Evolutionary conservation across 2,329 filamentous ascomycete species (phyloP).

Genomic region (Orbilia blumenaviensis): DNA sequence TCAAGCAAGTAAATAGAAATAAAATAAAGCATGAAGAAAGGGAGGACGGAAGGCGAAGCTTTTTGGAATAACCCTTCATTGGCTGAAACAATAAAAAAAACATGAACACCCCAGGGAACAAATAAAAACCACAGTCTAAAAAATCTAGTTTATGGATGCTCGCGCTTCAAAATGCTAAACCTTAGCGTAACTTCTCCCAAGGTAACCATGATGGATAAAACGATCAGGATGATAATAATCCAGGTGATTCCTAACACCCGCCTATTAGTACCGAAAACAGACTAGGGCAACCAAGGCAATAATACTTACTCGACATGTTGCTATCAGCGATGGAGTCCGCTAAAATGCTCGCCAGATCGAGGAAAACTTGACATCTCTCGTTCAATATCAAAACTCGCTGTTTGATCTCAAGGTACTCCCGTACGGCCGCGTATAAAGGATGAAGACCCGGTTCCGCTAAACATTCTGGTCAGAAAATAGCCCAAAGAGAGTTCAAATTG

Average conservation of each 20-base stretch:
- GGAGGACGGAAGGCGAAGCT: background rate
- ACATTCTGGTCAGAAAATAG: background rate
- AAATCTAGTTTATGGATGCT: conserved; percentile 60
- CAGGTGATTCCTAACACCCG: conserved; percentile 76
- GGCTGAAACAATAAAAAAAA: conserved; percentile 16
- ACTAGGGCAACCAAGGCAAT: no score
- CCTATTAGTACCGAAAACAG: background rate
- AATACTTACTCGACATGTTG: conserved; percentile 79
- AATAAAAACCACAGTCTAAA: conserved; percentile 1
- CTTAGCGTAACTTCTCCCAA: conserved; percentile 86
- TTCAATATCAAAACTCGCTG: conserved; percentile 95
- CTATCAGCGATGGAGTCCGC: conserved; percentile 90
- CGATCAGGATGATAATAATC: conserved; percentile 95
- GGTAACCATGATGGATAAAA: conserved; percentile 89
- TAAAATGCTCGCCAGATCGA: conserved; percentile 93
- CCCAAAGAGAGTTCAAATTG: background rate
- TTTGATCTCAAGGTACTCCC: conserved; percentile 97
- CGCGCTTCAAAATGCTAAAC: conserved; percentile 74
- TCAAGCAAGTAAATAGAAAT: no score
- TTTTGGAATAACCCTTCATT: conserved; percentile 11
- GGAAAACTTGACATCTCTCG: conserved; percentile 93
- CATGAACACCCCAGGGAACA: conserved; percentile 22
- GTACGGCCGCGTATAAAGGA: conserved; percentile 90
- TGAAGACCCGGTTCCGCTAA: conserved; percentile 84
- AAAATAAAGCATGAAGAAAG: background rate